Percentiles rank a stretch among this genome's conserved stretches.
Evolutionary conservation across 805 yeast species (phyloP).

Genomic region (Yarrowia phangngaensis): DNA sequence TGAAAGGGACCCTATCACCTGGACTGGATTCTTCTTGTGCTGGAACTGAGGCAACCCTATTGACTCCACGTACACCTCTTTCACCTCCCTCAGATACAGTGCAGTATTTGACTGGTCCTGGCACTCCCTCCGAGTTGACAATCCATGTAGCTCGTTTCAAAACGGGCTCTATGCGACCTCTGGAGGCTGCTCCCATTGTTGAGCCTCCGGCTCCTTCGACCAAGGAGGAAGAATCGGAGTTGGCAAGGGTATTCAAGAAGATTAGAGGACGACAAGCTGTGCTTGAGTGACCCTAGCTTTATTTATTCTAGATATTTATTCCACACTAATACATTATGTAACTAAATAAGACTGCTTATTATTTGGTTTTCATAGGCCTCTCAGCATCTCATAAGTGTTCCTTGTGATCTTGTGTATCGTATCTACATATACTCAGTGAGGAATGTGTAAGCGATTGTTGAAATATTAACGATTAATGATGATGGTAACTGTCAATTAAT

Average conservation of each 20-base stretch:
- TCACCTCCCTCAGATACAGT: neutral
- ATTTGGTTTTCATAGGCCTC: too few species aligned
- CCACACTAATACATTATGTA: too few species aligned
- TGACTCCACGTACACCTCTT: conserved; percentile 13
- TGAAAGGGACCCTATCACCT: neutral
- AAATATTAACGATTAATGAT: too few species aligned
- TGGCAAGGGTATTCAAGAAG: conserved; percentile 16
- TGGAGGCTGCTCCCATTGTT: conserved; percentile 13
- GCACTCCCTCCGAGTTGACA: conserved; percentile 4
- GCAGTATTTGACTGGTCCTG: neutral
- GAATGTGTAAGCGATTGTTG: too few species aligned
- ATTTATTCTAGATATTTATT: too few species aligned
- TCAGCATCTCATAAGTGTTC: too few species aligned
- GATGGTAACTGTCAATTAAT: too few species aligned
- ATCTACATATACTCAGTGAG: too few species aligned
- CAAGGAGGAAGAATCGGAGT: conserved; percentile 14
- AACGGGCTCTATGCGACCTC: conserved; percentile 12
- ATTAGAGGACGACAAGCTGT: conserved; percentile 13
- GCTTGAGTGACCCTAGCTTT: neutral
- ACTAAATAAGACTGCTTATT: too few species aligned
- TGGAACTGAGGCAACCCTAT: neutral
- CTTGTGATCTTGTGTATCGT: too few species aligned
- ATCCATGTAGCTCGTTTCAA: conserved; percentile 16
- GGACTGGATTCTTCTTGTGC: conserved; percentile 4
- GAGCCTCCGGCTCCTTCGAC: too few species aligned